These are phyloP conservation scores for Isoetes taiwanensis DNA, from an alignment of 75 land plant species.

Conservation along the genomic window DNA sequence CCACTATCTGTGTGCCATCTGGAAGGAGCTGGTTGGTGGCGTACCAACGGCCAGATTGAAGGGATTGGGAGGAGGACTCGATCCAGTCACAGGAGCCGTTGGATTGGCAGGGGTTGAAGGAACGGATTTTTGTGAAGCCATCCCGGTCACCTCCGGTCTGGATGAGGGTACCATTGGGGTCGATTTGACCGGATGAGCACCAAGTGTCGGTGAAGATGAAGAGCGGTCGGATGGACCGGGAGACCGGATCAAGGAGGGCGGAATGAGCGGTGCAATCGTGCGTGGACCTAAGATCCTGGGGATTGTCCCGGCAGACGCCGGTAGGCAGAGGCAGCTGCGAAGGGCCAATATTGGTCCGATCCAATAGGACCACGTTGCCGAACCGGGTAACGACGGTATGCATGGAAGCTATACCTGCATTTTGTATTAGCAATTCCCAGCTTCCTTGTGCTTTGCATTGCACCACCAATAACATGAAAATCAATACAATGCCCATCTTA, in stretches of 20 bases:
- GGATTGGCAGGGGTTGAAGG: slow-evolving; percentile 22
- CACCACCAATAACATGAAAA: too few relatives aligned
- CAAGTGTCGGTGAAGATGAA: slow-evolving; percentile 51
- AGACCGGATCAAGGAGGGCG: slow-evolving; percentile 22
- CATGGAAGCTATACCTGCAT: slow-evolving; percentile 43
- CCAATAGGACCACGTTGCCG: slow-evolving; percentile 39
- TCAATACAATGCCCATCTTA: too few relatives aligned
- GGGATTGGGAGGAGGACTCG: slow-evolving; percentile 12
- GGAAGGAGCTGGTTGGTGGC: slow-evolving; percentile 49
- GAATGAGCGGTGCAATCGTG: slow-evolving; percentile 70
- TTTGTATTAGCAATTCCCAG: slow-evolving; percentile 31
- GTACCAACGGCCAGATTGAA: slow-evolving; percentile 37
- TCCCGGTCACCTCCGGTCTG: slow-evolving; percentile 56
- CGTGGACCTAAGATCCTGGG: slow-evolving; percentile 2
- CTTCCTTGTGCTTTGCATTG: slow-evolving; percentile 21
- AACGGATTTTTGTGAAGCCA: slow-evolving; percentile 28
- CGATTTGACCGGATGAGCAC: slow-evolving; percentile 58
- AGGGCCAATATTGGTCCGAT: slow-evolving; percentile 44
- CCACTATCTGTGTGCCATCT: slow-evolving; percentile 31
- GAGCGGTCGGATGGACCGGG: slow-evolving; percentile 37
- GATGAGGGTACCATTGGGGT: slow-evolving; percentile 40
- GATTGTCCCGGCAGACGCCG: slow-evolving; percentile 12
- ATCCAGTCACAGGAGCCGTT: slow-evolving; percentile 32
- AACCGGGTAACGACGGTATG: slow-evolving; percentile 48
- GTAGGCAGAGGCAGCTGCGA: slow-evolving; percentile 20